Percentiles rank a stretch among this genome's conserved stretches.
Evolutionary conservation across 1,284 basidiomycete genomes (phyloP).

Genomic region (Rhodotorula sp.): DNA sequence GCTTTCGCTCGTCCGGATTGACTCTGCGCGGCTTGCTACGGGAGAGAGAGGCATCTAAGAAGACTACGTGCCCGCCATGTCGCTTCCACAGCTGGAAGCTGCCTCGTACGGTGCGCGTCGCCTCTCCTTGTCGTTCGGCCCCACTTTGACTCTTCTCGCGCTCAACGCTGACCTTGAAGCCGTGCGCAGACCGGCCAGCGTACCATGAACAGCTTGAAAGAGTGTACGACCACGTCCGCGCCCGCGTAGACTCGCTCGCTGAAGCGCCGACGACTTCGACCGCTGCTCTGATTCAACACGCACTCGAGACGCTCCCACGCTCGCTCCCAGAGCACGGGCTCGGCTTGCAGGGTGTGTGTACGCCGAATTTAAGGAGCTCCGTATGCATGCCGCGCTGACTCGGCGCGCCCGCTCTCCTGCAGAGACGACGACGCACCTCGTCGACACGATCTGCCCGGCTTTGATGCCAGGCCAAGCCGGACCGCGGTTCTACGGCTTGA

Average conservation of each 20-base stretch:
- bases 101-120: constrained; percentile 5
- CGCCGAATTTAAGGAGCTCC: too few species aligned
- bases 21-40: background rate
- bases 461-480: constrained; percentile 51
- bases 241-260: background rate
- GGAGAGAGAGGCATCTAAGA: background rate
- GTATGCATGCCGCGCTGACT: too few species aligned
- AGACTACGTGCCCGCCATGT: background rate
- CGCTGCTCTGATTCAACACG: constrained; percentile 20
- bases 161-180: too few species aligned
- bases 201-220: constrained; percentile 6
- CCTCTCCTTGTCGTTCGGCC: too few species aligned
- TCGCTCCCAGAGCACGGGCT: constrained; percentile 9
- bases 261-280: constrained; percentile 11
- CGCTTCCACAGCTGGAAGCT: background rate
- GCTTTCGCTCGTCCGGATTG: too few species aligned
- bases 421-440: constrained; percentile 31
- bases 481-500: constrained; percentile 56
- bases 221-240: background rate
- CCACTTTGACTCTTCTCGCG: background rate
- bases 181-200: background rate
- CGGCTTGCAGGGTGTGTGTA: constrained; percentile 22
- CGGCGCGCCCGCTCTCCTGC: too few species aligned
- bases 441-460: constrained; percentile 47
- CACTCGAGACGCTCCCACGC: constrained; percentile 5